Base-by-base conservation (phyloP, 352 stramenopile species). In the Phytophthora podocarpi region DNA sequence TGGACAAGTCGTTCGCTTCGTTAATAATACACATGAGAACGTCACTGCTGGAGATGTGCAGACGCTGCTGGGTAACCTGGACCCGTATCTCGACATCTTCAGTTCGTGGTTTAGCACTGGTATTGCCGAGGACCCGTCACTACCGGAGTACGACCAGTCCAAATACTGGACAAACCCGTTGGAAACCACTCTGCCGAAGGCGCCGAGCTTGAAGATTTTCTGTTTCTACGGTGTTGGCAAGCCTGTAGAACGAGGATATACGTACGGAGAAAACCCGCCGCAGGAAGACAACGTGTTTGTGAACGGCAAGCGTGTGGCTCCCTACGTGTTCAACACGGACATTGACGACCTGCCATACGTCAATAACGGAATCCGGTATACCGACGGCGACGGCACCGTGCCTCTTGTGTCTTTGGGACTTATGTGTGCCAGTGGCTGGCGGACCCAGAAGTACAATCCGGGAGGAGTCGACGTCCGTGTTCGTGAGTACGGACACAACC, bases 211-310 rank as follows among this genome's bases (percentile, higher is more conserved):
- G 61, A 98, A 97, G 52, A 76, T 98, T 15, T 98, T 97, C 59
- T 99, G 96, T 41, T 70, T 98, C 8, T 98, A 99, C 74, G 96
- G 96, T 40, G 78, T 97, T 13, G 92, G 93, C 46, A 84, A 97
- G 11, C 82, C 89, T 18, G 97, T 95, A 5, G 88, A 96, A 56
- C 85, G 88, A 31, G 82, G 80, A 52, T 96, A 96, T 63, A 72
- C 85, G 26, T 95, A 95, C 43, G 70, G 72, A 24, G 52, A 49
- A 10, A 93, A 89, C 49, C 64, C 71, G 2, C 56, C 41, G 0
- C 67, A 74, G 3, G 69, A 79, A 26, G 79, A 81, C 23, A 68
- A 70, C 13, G 50, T 51, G 8, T 55, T 20, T 21, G 67, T 66
- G 9, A 72, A 83, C 8, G 77, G 59, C 37, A 63, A 74, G 30